Evolutionary conservation across 352 stramenopile genomes (phyloP), one percentile per base, ranked within the genome.

Genomic region (Pythium scleroteichum): DNA sequence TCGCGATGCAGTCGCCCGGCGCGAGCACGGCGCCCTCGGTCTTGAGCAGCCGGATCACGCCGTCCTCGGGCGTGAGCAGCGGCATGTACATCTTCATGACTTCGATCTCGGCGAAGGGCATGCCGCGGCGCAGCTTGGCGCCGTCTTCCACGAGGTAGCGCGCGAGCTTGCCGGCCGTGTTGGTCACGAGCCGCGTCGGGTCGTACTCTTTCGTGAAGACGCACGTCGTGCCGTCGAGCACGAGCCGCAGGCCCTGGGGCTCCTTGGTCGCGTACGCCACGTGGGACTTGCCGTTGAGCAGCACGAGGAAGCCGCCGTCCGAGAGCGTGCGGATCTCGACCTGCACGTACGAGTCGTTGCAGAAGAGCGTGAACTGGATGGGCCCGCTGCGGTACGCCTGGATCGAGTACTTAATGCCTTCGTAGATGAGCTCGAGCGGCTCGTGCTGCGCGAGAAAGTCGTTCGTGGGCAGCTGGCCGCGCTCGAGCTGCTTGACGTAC

Each of bases 61-160:
- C 97, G 35, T 82, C 83, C 76, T 99, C 98, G 23, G 96, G 95
- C 0, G 98, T 98, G 59, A 98, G 90, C 39, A 99, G 82, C 22
- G 97, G 97, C 97, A 99, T 99, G 84, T 99, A 99, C 98, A 99
- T 99, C 85, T 99, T 99, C 97, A 99, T 99, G n/a, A 99, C 98
- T 62, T 96, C 87, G 16, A 96, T 90, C 65, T 96, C 87, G 35
- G 85, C 87, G 66, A 91, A 96, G 59, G 87, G 85, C 78, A 91
- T 94, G 35, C 83, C 85, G 40, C 85, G 84, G 70, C 83, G 83
- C 29, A 96, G 73, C 9, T 94, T 90, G 19, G 95, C 83, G 22
- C 97, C 97, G 67, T 99, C 95, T 29, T 97, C 80, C 24, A 99
- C 96, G n/a, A 99, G 81, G 72, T 98, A 99, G 41, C 98, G 97